These are phyloP conservation scores for Trypanosoma scelopori DNA, from an alignment of 208 protist species.

Conservation along the genomic window DNA sequence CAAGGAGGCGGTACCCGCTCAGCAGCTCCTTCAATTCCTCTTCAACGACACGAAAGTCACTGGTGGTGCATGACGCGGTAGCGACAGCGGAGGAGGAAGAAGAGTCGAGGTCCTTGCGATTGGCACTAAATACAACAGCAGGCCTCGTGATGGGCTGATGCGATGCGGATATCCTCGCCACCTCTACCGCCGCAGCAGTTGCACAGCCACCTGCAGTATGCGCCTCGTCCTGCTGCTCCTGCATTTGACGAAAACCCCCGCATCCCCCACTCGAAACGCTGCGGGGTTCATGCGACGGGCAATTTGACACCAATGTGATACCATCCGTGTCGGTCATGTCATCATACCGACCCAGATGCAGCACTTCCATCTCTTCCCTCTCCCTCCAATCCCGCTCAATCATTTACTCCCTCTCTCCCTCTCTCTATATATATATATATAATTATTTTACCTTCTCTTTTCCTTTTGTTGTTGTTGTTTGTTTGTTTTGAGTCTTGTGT, in stretches of 20 bases:
- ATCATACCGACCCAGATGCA: no score
- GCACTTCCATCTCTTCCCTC: no score
- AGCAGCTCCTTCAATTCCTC: slow-evolving; percentile 25
- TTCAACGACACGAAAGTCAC: slow-evolving; percentile 21
- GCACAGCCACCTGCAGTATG: background rate
- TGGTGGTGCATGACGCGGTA: background rate
- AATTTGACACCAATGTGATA: no score
- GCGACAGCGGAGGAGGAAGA: background rate
- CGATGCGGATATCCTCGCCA: background rate
- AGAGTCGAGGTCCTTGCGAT: background rate
- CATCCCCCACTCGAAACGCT: no score
- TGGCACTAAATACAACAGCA: background rate
- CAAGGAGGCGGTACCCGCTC: slow-evolving; percentile 14
- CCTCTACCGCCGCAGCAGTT: background rate
- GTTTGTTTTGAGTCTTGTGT: no score
- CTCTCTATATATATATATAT: no score
- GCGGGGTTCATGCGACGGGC: no score
- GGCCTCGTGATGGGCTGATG: slow-evolving; percentile 11
- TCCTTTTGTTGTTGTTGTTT: no score
- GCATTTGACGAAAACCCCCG: background rate
- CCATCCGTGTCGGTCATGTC: no score
- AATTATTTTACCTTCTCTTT: no score
- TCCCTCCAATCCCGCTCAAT: no score
- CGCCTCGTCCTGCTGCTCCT: background rate
- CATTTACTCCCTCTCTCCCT: no score